These are phyloP conservation scores for Solanum tarapatanum DNA, from an alignment of 257 asterid genomes.

Conservation along the genomic window DNA sequence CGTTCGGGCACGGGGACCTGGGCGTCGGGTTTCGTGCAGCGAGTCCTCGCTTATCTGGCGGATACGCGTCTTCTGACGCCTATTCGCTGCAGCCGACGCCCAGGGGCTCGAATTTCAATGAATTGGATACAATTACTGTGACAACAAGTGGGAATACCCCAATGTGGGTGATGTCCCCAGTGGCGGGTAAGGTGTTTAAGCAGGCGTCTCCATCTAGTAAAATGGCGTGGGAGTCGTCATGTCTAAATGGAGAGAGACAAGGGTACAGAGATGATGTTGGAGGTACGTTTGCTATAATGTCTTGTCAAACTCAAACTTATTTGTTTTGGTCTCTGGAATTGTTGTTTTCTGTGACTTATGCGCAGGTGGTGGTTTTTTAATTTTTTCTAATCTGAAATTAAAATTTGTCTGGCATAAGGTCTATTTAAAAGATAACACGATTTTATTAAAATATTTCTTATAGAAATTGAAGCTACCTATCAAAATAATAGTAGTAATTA, in stretches of 20 bases:
- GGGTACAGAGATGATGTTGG: slow-evolving; percentile 14
- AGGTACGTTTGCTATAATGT: slow-evolving; percentile 33
- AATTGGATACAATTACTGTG: slow-evolving; percentile 17
- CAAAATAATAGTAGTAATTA: no score
- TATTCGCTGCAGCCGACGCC: slow-evolving; percentile 76
- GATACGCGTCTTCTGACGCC: slow-evolving; percentile 57
- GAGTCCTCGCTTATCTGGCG: slow-evolving; percentile 51
- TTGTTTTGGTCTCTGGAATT: background rate
- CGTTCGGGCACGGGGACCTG: slow-evolving; percentile 1
- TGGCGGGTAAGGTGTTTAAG: slow-evolving; percentile 19
- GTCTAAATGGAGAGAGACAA: background rate
- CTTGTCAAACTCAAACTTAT: background rate
- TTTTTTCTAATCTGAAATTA: background rate
- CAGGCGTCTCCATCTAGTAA: slow-evolving; percentile 30
- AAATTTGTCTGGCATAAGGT: no score
- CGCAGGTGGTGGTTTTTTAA: background rate
- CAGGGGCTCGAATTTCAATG: slow-evolving; percentile 48
- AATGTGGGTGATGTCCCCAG: slow-evolving; percentile 16
- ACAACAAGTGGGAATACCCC: slow-evolving; percentile 23
- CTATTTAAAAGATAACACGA: no score
- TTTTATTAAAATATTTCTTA: no score
- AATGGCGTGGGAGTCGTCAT: background rate
- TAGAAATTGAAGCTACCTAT: no score
- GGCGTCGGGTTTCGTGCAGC: slow-evolving; percentile 40
- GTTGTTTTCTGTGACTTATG: background rate